Percentiles rank a stretch among this genome's conserved stretches.
These are phyloP conservation scores for Falciphora oryzae DNA, from an alignment of 2,329 filamentous ascomycete genomes.

Conservation along the genomic window DNA sequence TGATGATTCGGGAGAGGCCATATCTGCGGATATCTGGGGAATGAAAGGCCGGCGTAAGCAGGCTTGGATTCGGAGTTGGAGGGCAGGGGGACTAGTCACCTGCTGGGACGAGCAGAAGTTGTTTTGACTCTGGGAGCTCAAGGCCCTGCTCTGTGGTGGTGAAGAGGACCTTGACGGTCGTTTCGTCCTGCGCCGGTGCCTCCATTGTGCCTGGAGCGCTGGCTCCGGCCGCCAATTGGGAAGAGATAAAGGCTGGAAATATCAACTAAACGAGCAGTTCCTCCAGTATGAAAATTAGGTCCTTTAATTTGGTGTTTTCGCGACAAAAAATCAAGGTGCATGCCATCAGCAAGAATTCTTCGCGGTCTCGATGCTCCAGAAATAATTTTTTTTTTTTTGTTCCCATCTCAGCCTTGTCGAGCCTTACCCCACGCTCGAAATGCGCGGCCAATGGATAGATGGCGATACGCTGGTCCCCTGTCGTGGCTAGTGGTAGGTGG, in stretches of 20 bases:
- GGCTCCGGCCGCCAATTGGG: not conserved
- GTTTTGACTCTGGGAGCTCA: conserved; percentile 56
- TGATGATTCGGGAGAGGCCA: conserved; percentile 64
- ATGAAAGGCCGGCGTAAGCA: conserved; percentile 7
- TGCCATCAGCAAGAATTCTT: not conserved
- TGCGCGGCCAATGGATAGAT: conserved; percentile 3
- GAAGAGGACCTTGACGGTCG: conserved; percentile 63
- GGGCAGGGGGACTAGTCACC: conserved; percentile 30
- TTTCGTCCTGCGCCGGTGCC: conserved; percentile 22
- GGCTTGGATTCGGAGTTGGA: not conserved
- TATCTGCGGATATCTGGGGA: conserved; percentile 59
- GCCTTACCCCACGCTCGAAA: conserved; percentile 15
- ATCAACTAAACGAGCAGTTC: not conserved
- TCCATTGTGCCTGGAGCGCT: conserved; percentile 19
- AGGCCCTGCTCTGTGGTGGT: conserved; percentile 57
- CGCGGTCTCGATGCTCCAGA: conserved; percentile 2
- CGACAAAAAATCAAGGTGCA: no score
- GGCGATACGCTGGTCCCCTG: not conserved
- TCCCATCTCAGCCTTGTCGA: conserved; percentile 11
- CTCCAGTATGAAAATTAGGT: not conserved
- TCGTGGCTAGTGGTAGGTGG: not conserved
- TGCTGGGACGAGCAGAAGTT: conserved; percentile 57
- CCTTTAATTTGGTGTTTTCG: not conserved
- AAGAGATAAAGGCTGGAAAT: not conserved
- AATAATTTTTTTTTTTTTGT: conserved; percentile 15